Evolutionary conservation across 2,329 filamentous ascomycete species (phyloP), one percentile per base, ranked within the genome.

Genomic region (Hypomyces rosellus): DNA sequence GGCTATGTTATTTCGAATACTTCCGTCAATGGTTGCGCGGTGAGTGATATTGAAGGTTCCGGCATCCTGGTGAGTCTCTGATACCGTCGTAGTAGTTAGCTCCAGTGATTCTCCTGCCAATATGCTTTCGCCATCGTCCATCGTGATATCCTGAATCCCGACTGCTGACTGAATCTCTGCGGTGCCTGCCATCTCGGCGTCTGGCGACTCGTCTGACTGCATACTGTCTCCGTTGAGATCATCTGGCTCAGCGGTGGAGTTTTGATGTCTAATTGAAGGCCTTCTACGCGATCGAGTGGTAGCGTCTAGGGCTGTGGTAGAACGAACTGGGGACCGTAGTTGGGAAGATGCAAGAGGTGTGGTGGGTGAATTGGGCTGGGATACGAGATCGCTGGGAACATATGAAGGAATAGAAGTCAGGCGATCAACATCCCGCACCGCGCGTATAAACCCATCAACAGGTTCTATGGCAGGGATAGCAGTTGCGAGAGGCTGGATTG

Each of bases 31-130:
- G 1, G 86, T 82, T 44, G 85, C 85, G 48, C 88, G 85, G 67
- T 96, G 92, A 6, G 88, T 90, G 61, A 96, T 95, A 70, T 96
- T 95, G 70, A 97, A 96, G 0, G 90, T 89, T 50, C 92, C 90
- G 12, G 88, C 81, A 59, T 95, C 89, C 59, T 90, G 87, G 43
- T 70, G 68, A n/a, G 84, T 81, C 61, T 93, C 89, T 0, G 90
- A 91, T 3, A 87, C 86, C 34, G 86, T 86, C 2, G 86, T 86
- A 7, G 89, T 86, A 3, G 85, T 82, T 54, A 96, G 70, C 30
- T 87, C 85, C 34, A 95, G 81, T 3, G 84, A 79, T 2, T 86
- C 81, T 48, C 83, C 84, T 37, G 89, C 84, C 34, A 96, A 78
- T 65, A 95, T 85, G 58, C 84, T 81, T 54, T 92, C 87, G 33